These are phyloP conservation scores for Suillus bovinus DNA, from an alignment of 768 basidiomycete genomes.

Conservation along the genomic window DNA sequence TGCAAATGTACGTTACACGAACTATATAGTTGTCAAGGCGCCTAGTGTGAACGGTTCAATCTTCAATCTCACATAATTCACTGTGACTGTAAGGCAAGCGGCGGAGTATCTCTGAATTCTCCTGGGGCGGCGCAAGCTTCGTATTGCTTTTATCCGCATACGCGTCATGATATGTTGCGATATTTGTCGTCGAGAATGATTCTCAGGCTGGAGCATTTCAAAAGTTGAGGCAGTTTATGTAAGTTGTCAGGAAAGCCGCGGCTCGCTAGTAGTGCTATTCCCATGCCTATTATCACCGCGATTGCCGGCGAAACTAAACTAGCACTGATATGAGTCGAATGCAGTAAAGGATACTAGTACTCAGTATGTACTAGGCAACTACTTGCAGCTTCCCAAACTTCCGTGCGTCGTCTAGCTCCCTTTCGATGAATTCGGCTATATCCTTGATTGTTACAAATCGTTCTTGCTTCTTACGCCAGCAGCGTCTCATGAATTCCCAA, in stretches of 20 bases:
- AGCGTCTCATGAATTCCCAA: constrained; percentile 12
- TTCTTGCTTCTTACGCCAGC: constrained; percentile 7
- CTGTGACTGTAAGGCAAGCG: neutral
- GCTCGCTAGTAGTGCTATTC: no score
- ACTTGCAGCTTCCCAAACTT: neutral
- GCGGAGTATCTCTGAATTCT: neutral
- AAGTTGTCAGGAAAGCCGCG: no score
- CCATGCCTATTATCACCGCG: neutral
- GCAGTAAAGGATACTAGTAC: neutral
- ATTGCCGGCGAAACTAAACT: neutral
- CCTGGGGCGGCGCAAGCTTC: neutral
- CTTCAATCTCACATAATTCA: constrained; percentile 1
- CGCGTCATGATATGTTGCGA: neutral
- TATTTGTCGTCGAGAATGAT: no score
- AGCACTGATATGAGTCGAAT: neutral
- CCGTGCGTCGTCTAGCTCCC: neutral
- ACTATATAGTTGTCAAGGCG: constrained; percentile 1
- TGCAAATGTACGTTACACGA: neutral
- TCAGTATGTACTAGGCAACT: neutral
- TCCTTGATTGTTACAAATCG: neutral
- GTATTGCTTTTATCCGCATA: neutral
- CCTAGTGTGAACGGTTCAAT: neutral
- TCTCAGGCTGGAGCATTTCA: no score
- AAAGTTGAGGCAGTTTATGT: no score
- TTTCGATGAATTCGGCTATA: neutral